Evolutionary conservation across 192 early-diverging fungal species (phyloP).

Genomic region (Cladochytrium replicatum): DNA sequence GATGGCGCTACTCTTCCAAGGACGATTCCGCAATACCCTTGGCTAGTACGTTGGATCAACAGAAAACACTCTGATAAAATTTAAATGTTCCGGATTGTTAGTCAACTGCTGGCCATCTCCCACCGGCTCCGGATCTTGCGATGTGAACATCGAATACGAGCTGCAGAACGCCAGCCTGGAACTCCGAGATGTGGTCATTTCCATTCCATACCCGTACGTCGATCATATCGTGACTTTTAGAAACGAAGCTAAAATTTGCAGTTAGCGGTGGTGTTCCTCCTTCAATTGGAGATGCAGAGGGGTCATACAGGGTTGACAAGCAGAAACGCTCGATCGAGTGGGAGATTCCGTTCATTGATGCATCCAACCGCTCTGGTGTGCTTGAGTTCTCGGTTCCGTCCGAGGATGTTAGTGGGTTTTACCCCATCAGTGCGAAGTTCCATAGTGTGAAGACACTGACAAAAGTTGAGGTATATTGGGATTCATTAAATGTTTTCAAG

Average conservation of each 20-base stretch:
- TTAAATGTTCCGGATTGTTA: too few relatives aligned
- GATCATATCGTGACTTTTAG: too few relatives aligned
- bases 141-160: conserved; percentile 97
- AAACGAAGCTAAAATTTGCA: too few relatives aligned
- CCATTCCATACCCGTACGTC: conserved; percentile 82
- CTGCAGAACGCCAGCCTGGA: conserved; percentile 64
- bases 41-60: conserved; percentile 58
- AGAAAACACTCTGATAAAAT: too few relatives aligned
- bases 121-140: conserved; percentile 70
- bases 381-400: conserved; percentile 75
- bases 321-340: conserved; percentile 65
- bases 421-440: conserved; percentile 79
- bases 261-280: conserved; percentile 55
- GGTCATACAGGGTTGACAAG: conserved; percentile 68
- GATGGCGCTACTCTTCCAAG: conserved; percentile 76
- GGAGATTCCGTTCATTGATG: conserved; percentile 74
- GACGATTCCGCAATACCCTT: conserved; percentile 82
- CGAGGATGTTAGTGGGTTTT: conserved; percentile 71
- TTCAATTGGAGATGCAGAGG: conserved; percentile 70
- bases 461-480: conserved; percentile 52
- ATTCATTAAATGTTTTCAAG: too few relatives aligned
- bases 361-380: conserved; percentile 62
- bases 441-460: conserved; percentile 59
- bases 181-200: conserved; percentile 77
- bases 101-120: conserved; percentile 98